A percentile compares a stretch with the other conserved stretches of the same genome.
These are phyloP conservation scores for Melocanna baccifera DNA, from an alignment of 176 grass and related monocot genomes.

Conservation along the genomic window DNA sequence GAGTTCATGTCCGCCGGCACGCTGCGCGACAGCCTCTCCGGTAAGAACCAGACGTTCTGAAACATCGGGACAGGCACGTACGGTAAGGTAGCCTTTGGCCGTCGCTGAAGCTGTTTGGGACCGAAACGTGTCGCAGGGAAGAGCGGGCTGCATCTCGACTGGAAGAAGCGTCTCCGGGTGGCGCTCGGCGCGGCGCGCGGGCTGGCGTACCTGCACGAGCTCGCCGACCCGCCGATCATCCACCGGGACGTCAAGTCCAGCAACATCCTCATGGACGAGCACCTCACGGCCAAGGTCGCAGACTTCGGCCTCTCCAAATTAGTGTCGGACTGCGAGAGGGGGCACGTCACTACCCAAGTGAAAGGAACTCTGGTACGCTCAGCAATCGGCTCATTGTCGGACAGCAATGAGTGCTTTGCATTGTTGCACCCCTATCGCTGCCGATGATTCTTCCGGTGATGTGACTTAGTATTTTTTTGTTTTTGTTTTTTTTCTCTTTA, in stretches of 20 bases:
- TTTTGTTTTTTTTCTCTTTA: background rate
- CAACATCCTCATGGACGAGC: conserved; percentile 94
- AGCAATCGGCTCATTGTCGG: background rate
- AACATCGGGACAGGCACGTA: background rate
- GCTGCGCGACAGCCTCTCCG: conserved; percentile 71
- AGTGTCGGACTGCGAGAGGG: conserved; percentile 65
- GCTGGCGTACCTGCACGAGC: conserved; percentile 87
- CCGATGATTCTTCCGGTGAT: background rate
- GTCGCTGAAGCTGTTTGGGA: background rate
- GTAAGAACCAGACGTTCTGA: conserved; percentile 6
- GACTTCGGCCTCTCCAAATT: conserved; percentile 96
- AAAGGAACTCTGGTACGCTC: conserved; percentile 79
- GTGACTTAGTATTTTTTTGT: background rate
- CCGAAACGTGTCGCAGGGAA: conserved; percentile 48
- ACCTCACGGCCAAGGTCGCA: conserved; percentile 88
- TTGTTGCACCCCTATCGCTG: background rate
- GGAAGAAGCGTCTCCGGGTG: conserved; percentile 71
- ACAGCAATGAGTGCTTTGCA: background rate
- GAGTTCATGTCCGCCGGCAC: conserved; percentile 83
- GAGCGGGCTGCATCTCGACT: conserved; percentile 76
- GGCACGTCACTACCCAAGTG: conserved; percentile 79
- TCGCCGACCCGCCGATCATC: conserved; percentile 93
- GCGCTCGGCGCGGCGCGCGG: conserved; percentile 80
- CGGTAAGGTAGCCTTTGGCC: background rate
- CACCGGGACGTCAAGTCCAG: conserved; percentile 94